A percentile compares a stretch with the other conserved stretches of the same genome.
These are phyloP conservation scores for Elongisporangium undulatum DNA, from an alignment of 352 stramenopile genomes.

Conservation along the genomic window DNA sequence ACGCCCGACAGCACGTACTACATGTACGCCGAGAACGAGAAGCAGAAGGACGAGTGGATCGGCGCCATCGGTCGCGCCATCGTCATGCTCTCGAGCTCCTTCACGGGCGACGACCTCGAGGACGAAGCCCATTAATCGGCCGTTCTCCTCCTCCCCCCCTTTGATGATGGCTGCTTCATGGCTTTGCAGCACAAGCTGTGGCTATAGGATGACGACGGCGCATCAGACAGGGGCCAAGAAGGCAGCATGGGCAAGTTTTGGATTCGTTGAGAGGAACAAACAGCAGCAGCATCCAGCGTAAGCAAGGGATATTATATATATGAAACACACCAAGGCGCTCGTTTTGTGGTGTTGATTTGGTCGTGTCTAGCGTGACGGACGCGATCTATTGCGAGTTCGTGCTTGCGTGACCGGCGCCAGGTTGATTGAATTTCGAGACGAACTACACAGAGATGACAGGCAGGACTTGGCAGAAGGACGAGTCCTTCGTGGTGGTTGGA, in stretches of 20 bases:
- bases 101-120: slow-evolving; percentile 89
- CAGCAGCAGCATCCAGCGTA: neutral
- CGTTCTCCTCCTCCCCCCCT: too few species aligned
- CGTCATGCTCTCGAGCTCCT: slow-evolving; percentile 96
- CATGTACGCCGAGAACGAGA: slow-evolving; percentile 90
- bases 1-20: slow-evolving; percentile 89
- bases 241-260: neutral
- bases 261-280: too few species aligned
- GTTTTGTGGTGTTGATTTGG: too few species aligned
- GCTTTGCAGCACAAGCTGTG: neutral
- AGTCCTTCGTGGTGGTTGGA: too few species aligned
- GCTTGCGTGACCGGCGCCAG: neutral
- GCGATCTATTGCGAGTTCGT: neutral
- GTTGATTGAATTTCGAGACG: neutral
- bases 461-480: neutral
- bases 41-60: slow-evolving; percentile 93
- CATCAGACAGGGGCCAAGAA: neutral
- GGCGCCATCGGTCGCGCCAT: slow-evolving; percentile 96
- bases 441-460: neutral
- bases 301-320: neutral
- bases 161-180: too few species aligned
- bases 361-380: neutral
- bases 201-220: too few species aligned
- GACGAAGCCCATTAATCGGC: slow-evolving; percentile 22
- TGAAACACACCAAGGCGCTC: neutral